Conservation (phyloP, 1,139 yeast species). For the Candida albicans region DNA sequence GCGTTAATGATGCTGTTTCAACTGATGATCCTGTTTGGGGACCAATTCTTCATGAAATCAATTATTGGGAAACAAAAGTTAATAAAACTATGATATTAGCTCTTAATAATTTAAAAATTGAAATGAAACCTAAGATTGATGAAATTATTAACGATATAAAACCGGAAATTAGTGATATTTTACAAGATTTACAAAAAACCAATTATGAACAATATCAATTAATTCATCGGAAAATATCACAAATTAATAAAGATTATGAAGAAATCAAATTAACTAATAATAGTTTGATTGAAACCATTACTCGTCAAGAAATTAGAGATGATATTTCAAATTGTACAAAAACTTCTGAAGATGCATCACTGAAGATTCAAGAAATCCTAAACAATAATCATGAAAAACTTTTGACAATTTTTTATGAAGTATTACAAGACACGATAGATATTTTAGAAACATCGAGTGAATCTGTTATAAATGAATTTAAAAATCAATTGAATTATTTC, state of each 20-base stretch:
- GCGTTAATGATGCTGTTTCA: slow-evolving; percentile 1
- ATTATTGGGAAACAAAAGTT: slow-evolving; percentile 36
- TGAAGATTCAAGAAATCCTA: slow-evolving; percentile 33
- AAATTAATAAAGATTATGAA: slow-evolving; percentile 51
- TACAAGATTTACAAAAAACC: slow-evolving; percentile 43
- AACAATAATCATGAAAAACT: slow-evolving; percentile 34
- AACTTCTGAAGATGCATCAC: slow-evolving; percentile 32
- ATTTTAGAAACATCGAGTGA: slow-evolving; percentile 74
- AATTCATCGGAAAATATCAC: slow-evolving; percentile 45
- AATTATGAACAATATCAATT: slow-evolving; percentile 47
- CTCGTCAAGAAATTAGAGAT: slow-evolving; percentile 62
- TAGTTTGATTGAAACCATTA: slow-evolving; percentile 34
- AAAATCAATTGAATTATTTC: slow-evolving; percentile 33
- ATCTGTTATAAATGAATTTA: slow-evolving; percentile 56
- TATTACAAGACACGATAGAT: slow-evolving; percentile 58
- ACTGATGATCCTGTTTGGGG: slow-evolving; percentile 17
- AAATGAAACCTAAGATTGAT: slow-evolving; percentile 39
- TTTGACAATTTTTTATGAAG: slow-evolving; percentile 38
- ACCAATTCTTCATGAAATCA: slow-evolving; percentile 29
- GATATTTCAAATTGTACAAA: slow-evolving; percentile 41
- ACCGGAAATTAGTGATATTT: slow-evolving; percentile 37
- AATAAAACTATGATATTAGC: slow-evolving; percentile 47
- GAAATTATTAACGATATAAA: slow-evolving; percentile 32
- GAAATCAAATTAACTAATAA: slow-evolving; percentile 40
- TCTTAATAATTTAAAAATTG: slow-evolving; percentile 36